Evolutionary conservation across 2,329 filamentous ascomycete genomes (phyloP).

Genomic region (Stachybotrys echinatus): DNA sequence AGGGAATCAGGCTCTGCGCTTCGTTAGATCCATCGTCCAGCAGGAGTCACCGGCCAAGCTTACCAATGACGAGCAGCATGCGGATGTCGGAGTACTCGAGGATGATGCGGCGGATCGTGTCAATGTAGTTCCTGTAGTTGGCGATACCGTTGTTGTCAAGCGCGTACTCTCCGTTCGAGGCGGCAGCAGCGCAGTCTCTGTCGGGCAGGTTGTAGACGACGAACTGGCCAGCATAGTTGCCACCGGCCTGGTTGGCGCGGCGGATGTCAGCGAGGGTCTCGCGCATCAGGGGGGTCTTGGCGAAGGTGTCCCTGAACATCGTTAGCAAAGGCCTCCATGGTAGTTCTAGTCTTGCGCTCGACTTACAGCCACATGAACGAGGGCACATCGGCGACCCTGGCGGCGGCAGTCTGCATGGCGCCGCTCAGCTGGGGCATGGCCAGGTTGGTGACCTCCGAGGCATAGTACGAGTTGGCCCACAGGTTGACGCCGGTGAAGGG

Average conservation of each 20-base stretch:
- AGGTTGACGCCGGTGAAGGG: constrained; percentile 43
- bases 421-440: constrained; percentile 59
- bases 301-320: constrained; percentile 38
- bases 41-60: constrained; percentile 2
- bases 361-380: constrained; percentile 48
- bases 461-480: constrained; percentile 51
- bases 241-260: constrained; percentile 27
- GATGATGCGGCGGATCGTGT: constrained; percentile 37
- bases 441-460: constrained; percentile 45
- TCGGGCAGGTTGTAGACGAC: constrained; percentile 55
- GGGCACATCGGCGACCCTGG: constrained; percentile 45
- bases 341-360: fast-evolving
- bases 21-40: not conserved
- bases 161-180: constrained; percentile 51
- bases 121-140: constrained; percentile 53
- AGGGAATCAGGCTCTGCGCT: constrained; percentile 48
- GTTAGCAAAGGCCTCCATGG: constrained; percentile 4
- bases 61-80: constrained; percentile 38
- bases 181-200: constrained; percentile 51
- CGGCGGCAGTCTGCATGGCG: constrained; percentile 45
- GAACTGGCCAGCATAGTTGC: constrained; percentile 40
- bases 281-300: constrained; percentile 41
- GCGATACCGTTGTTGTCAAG: constrained; percentile 44
- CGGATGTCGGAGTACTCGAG: constrained; percentile 37
- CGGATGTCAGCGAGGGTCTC: constrained; percentile 39